phyloP scores from a whole-genome alignment of 495 filamentous ascomycete species.

The Aspergillus sparsus region DNA sequence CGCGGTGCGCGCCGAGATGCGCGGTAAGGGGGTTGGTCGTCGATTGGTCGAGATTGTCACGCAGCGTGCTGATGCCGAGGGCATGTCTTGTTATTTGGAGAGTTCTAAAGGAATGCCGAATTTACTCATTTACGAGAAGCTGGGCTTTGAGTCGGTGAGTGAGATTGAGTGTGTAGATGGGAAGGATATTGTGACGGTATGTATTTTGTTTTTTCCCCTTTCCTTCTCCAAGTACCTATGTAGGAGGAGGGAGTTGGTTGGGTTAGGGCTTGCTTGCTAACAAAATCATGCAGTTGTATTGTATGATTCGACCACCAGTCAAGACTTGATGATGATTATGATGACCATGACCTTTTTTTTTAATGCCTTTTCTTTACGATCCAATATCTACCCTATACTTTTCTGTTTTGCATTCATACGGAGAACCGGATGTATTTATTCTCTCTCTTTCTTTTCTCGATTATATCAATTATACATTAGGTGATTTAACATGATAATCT shows the following conservation, averaged over 20 bases:
- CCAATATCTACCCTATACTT: no score
- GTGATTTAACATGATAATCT: not conserved
- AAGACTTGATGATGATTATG: constrained; percentile 12
- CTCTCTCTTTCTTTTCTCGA: no score
- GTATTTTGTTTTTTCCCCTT: constrained; percentile 18
- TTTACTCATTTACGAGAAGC: constrained; percentile 63
- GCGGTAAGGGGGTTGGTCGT: constrained; percentile 61
- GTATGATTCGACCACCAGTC: constrained; percentile 32
- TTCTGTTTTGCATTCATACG: no score
- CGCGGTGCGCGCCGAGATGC: constrained; percentile 59
- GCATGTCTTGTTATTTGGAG: constrained; percentile 64
- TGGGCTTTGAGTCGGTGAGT: constrained; percentile 62
- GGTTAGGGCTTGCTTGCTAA: constrained; percentile 9
- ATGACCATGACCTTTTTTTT: not conserved
- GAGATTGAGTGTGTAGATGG: constrained; percentile 65
- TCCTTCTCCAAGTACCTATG: not conserved
- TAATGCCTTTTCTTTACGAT: no score
- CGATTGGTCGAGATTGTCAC: constrained; percentile 60
- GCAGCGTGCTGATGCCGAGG: constrained; percentile 58
- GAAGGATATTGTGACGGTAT: constrained; percentile 45
- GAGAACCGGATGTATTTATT: no score
- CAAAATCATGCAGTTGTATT: constrained; percentile 24
- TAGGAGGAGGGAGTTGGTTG: not conserved
- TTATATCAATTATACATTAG: not conserved
- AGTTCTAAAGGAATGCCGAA: constrained; percentile 64